Evolutionary conservation across 305 asterid species (phyloP).

Genomic region (Fraxinus ornus): DNA sequence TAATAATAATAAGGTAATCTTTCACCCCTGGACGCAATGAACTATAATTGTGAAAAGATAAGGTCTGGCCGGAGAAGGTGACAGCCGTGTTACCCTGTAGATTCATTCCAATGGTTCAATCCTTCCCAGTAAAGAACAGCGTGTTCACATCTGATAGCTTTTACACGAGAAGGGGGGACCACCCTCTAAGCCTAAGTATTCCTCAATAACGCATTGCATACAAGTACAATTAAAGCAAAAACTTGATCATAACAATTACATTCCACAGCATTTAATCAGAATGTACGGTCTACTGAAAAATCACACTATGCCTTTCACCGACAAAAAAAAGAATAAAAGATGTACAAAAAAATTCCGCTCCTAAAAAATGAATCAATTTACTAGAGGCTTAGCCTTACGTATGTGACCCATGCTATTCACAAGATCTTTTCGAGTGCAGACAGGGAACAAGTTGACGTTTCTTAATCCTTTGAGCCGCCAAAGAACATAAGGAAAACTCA

Average conservation of each 20-base stretch:
- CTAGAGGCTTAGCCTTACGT: conserved; percentile 87
- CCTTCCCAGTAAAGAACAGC: neutral
- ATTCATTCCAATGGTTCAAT: neutral
- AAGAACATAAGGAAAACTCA: conserved; percentile 86
- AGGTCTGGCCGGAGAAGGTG: neutral
- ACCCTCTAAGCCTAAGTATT: neutral
- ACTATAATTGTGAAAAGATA: neutral
- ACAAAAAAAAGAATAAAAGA: neutral
- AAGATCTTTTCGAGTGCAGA: conserved; percentile 91
- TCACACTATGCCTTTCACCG: neutral
- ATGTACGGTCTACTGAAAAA: conserved; percentile 3
- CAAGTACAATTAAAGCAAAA: neutral
- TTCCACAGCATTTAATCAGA: neutral
- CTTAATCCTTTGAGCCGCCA: conserved; percentile 74
- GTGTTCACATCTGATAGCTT: neutral
- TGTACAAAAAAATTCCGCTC: conserved; percentile 5
- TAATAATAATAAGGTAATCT: neutral
- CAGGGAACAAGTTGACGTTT: conserved; percentile 78
- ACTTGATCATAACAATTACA: neutral
- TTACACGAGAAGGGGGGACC: neutral
- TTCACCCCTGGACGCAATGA: neutral
- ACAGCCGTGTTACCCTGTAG: neutral
- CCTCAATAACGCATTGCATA: neutral
- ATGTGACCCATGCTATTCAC: conserved; percentile 97
- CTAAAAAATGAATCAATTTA: conserved; percentile 31